Conservation (phyloP, 2,329 filamentous ascomycete species). For the Talaromyces sp. region DNA sequence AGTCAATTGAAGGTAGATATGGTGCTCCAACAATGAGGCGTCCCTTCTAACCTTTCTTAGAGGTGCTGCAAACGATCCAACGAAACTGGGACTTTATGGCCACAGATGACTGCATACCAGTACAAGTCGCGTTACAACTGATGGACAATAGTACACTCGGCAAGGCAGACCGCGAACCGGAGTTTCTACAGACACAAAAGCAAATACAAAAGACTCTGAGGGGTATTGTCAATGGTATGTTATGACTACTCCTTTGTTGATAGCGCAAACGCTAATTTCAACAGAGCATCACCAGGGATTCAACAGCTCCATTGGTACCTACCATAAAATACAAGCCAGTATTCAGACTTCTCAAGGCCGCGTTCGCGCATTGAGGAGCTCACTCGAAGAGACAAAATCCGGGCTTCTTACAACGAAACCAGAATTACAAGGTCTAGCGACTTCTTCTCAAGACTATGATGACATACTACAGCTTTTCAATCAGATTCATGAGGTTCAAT, state of each 20-base stretch:
- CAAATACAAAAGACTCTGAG: constrained; percentile 93
- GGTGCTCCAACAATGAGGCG: not conserved
- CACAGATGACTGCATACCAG: constrained; percentile 81
- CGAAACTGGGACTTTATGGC: constrained; percentile 91
- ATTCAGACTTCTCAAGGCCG: constrained; percentile 85
- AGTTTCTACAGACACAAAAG: constrained; percentile 79
- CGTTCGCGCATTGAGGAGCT: constrained; percentile 77
- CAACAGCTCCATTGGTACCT: constrained; percentile 97
- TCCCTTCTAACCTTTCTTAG: constrained; percentile 31
- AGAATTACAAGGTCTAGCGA: constrained; percentile 85
- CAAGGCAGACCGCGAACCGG: constrained; percentile 79
- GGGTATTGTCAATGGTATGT: constrained; percentile 76
- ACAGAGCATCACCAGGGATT: constrained; percentile 95
- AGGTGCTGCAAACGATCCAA: constrained; percentile 78
- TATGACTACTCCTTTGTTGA: not conserved
- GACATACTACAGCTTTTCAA: constrained; percentile 79
- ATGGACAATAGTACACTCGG: constrained; percentile 93
- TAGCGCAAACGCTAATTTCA: not conserved
- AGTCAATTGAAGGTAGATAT: constrained; percentile 38
- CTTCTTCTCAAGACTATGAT: constrained; percentile 85
- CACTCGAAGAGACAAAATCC: constrained; percentile 74
- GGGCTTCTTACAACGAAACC: constrained; percentile 83
- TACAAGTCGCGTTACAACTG: constrained; percentile 90
- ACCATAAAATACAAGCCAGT: constrained; percentile 95
- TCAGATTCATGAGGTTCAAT: constrained; percentile 82